phyloP scores from a whole-genome alignment of 129 eudicot species.

The Helichrysum umbraculigerum region DNA sequence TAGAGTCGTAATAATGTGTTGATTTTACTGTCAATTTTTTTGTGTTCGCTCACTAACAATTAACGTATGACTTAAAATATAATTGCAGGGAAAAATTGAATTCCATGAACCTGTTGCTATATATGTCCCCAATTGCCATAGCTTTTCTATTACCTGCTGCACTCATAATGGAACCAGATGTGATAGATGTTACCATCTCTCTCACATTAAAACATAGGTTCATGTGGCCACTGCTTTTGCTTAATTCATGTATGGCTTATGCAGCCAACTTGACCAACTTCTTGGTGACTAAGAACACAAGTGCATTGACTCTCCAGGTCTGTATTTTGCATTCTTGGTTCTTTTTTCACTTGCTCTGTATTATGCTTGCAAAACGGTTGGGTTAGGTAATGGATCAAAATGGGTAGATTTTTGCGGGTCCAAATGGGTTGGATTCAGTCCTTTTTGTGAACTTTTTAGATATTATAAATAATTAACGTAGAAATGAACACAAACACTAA shows the following conservation, averaged over 20 bases:
- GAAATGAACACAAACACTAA: too few relatives aligned
- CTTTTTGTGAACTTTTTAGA: background rate
- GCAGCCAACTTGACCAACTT: conserved; percentile 93
- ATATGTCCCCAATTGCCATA: conserved; percentile 94
- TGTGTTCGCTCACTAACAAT: background rate
- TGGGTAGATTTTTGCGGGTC: background rate
- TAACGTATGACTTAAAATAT: background rate
- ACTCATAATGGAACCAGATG: conserved; percentile 86
- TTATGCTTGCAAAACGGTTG: background rate
- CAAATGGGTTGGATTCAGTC: background rate
- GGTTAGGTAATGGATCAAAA: background rate
- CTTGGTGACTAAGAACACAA: conserved; percentile 94
- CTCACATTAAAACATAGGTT: conserved; percentile 57
- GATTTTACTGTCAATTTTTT: background rate
- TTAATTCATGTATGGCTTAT: conserved; percentile 86
- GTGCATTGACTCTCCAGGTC: conserved; percentile 99
- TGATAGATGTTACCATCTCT: conserved; percentile 58
- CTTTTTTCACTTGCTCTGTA: background rate
- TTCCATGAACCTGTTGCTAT: conserved; percentile 95
- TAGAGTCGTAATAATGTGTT: background rate
- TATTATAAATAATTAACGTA: background rate
- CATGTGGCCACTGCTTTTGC: conserved; percentile 71
- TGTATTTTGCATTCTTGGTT: conserved; percentile 10
- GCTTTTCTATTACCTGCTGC: conserved; percentile 79
- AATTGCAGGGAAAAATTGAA: conserved; percentile 88